Conservation (phyloP, 257 asterid species). For the Coffea eugenioides region DNA sequence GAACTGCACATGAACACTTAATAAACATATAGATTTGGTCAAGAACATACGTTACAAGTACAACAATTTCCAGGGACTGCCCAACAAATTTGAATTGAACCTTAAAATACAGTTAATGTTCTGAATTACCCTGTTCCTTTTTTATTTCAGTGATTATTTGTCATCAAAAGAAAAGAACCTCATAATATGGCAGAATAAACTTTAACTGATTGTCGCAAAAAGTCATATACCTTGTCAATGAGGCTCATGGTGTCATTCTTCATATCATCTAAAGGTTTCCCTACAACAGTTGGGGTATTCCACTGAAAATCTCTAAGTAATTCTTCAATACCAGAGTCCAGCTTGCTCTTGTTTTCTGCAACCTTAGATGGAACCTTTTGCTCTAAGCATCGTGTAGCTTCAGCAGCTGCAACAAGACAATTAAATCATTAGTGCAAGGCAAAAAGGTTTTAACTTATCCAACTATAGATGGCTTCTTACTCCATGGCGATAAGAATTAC, state of each 20-base stretch:
- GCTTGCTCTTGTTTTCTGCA: conserved; percentile 22
- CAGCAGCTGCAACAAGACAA: conserved; percentile 16
- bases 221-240: conserved; percentile 14
- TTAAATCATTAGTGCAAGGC: background rate
- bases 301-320: conserved; percentile 34
- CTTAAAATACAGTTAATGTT: background rate
- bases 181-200: background rate
- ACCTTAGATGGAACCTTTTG: background rate
- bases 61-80: background rate
- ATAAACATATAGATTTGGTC: background rate
- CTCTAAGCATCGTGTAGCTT: conserved; percentile 9
- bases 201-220: conserved; percentile 1
- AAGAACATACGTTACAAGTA: background rate
- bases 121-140: background rate
- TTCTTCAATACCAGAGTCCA: conserved; percentile 42
- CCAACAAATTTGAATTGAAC: too few species aligned
- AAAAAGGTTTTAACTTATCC: background rate
- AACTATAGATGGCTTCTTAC: background rate
- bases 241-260: conserved; percentile 6
- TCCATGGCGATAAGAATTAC: too few species aligned
- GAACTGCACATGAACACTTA: background rate
- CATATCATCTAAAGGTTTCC: conserved; percentile 6
- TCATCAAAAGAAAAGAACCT: background rate
- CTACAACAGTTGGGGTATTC: conserved; percentile 15
- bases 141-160: background rate